A percentile compares a stretch with the other conserved stretches of the same genome.
These are phyloP conservation scores for Chloranthus sessilifolius DNA, from an alignment of 164 flowering plant species.

Conservation along the genomic window DNA sequence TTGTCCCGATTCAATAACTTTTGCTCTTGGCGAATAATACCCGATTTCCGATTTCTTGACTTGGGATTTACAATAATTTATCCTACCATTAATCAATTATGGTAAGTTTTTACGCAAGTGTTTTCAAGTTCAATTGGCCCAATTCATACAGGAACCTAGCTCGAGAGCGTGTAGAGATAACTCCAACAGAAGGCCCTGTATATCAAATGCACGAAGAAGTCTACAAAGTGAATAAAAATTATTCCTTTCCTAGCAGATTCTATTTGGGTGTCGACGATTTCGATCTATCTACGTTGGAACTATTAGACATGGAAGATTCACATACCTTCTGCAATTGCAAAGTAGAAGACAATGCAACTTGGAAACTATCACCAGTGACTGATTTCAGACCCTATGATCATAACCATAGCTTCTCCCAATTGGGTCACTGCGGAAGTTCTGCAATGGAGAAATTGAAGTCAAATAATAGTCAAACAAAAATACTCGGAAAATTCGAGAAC, in stretches of 20 bases:
- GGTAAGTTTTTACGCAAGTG: too few relatives aligned
- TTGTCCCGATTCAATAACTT: too few relatives aligned
- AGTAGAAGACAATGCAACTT: constrained; percentile 17
- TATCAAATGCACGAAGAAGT: constrained; percentile 16
- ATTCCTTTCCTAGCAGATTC: constrained; percentile 22
- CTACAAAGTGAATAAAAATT: constrained; percentile 17
- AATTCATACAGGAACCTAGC: too few relatives aligned
- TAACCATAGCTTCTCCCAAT: constrained; percentile 10
- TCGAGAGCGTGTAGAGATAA: constrained; percentile 7
- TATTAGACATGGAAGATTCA: constrained; percentile 13
- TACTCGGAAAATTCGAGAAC: constrained; percentile 33
- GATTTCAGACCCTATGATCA: constrained; percentile 19
- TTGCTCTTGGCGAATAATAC: too few relatives aligned
- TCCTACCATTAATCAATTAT: too few relatives aligned
- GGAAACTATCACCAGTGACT: constrained; percentile 14
- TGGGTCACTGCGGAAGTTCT: constrained; percentile 9
- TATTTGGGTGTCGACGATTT: constrained; percentile 23
- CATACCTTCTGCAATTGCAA: constrained; percentile 12
- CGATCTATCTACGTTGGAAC: constrained; percentile 19
- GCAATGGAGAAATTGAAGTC: constrained; percentile 2
- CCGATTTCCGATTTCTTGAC: too few relatives aligned
- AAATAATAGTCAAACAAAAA: constrained; percentile 23
- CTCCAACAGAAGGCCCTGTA: constrained; percentile 10
- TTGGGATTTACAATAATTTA: too few relatives aligned
- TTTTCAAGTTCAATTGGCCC: too few relatives aligned